Evolutionary conservation across 306 rosid genomes (phyloP).

Genomic region (Malus sieversii): DNA sequence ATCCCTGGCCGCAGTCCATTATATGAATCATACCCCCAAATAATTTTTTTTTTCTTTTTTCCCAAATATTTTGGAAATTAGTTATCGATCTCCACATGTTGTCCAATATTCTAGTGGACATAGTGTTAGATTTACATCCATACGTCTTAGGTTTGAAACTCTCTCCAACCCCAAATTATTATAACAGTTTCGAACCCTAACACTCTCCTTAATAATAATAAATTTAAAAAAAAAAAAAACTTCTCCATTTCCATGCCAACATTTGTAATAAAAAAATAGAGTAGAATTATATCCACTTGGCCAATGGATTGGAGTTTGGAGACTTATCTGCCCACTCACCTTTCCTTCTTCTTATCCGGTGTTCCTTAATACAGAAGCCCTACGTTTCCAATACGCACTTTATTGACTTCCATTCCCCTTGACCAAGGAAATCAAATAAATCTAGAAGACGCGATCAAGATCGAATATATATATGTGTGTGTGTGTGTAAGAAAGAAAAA

Average conservation of each 20-base stretch:
- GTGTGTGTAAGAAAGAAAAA: not conserved
- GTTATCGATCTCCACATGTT: no score
- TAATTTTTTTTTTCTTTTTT: not conserved
- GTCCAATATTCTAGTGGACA: no score
- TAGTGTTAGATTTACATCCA: rapidly evolving
- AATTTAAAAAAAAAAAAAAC: no score
- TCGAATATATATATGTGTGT: no score
- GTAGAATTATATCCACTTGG: not conserved
- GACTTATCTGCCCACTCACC: not conserved
- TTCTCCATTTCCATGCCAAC: not conserved
- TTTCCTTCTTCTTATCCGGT: not conserved
- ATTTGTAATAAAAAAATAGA: not conserved
- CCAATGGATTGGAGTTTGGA: not conserved
- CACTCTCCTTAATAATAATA: no score
- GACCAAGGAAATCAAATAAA: not conserved
- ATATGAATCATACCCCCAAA: not conserved
- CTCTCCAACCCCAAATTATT: no score
- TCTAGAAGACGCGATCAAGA: no score
- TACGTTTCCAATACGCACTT: not conserved
- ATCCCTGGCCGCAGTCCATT: not conserved
- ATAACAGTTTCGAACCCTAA: no score
- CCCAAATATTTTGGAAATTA: not conserved
- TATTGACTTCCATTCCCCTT: not conserved
- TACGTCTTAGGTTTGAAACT: no score
- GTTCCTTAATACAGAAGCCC: not conserved